These are phyloP conservation scores for Aspergillus sp. DNA, from an alignment of 2,329 filamentous ascomycete species.

Conservation along the genomic window DNA sequence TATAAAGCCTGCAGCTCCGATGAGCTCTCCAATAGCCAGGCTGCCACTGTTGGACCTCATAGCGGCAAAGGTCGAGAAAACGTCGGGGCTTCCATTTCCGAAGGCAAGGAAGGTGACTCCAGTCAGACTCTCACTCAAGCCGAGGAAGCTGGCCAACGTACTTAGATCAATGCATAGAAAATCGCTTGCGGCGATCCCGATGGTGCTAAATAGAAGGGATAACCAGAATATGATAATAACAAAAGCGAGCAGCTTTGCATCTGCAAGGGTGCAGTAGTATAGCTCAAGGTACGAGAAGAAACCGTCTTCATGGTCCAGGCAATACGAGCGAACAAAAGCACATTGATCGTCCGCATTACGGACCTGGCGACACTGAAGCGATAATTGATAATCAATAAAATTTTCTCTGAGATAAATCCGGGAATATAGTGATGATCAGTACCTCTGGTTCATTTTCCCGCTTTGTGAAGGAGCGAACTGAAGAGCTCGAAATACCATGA, in stretches of 20 bases:
- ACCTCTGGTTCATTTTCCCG: conserved; percentile 29
- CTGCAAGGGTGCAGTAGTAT: conserved; percentile 79
- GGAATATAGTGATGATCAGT: conserved; percentile 5
- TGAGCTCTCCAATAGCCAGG: conserved; percentile 90
- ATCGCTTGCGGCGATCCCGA: conserved; percentile 95
- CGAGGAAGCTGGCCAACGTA: conserved; percentile 83
- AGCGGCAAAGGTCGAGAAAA: conserved; percentile 97
- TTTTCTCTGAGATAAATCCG: neutral
- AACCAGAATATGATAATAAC: conserved; percentile 77
- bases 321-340: conserved; percentile 78
- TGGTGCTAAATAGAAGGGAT: conserved; percentile 87
- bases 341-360: conserved; percentile 79
- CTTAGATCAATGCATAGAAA: conserved; percentile 97
- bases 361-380: conserved; percentile 70
- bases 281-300: conserved; percentile 83
- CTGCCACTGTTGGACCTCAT: conserved; percentile 98
- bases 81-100: conserved; percentile 95
- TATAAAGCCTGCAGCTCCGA: conserved; percentile 94
- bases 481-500: neutral
- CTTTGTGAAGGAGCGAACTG: conserved; percentile 13
- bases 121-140: conserved; percentile 92
- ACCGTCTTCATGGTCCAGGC: conserved; percentile 84
- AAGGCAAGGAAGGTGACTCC: conserved; percentile 96
- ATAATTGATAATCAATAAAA: neutral
- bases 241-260: conserved; percentile 75